Conservation (phyloP, 2,329 filamentous ascomycete species). For the Cladosporium sp. region DNA sequence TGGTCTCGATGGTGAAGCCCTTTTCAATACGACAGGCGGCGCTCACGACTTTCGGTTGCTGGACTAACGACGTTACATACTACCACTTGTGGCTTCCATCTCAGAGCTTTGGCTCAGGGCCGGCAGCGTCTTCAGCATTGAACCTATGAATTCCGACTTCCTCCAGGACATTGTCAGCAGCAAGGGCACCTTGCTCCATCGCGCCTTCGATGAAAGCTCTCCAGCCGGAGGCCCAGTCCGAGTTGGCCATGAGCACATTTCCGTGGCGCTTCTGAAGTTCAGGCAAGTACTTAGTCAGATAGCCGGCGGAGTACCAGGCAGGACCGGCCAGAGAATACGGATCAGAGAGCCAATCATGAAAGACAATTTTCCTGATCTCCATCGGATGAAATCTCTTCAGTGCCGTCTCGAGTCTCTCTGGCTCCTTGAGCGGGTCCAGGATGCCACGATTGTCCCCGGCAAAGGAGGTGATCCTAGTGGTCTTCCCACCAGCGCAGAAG, state of each 20-base stretch:
- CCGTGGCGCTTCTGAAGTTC: conserved; percentile 27
- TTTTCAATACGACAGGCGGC: no score
- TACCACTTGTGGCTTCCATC: no score
- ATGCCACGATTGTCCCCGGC: conserved; percentile 12
- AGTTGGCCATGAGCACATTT: conserved; percentile 29
- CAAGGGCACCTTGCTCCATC: conserved; percentile 27
- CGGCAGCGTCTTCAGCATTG: no score
- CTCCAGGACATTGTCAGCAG: not conserved
- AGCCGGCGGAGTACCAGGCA: conserved; percentile 24
- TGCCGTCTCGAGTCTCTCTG: not conserved
- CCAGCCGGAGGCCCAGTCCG: conserved; percentile 35
- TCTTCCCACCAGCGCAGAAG: not conserved
- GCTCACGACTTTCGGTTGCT: no score
- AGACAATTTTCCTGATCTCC: conserved; percentile 11
- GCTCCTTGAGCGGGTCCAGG: conserved; percentile 1
- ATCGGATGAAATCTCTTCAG: conserved; percentile 1
- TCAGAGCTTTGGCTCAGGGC: no score
- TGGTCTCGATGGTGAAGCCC: no score
- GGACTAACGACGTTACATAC: no score
- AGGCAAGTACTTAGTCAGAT: conserved; percentile 20
- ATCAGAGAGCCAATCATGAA: conserved; percentile 31
- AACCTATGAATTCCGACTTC: no score
- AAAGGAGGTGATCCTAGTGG: not conserved
- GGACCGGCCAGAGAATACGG: conserved; percentile 24
- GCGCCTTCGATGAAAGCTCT: conserved; percentile 35